A percentile compares a stretch with the other conserved stretches of the same genome.
Evolutionary conservation across 352 stramenopile genomes (phyloP).

Genomic region (Pythium volutum): DNA sequence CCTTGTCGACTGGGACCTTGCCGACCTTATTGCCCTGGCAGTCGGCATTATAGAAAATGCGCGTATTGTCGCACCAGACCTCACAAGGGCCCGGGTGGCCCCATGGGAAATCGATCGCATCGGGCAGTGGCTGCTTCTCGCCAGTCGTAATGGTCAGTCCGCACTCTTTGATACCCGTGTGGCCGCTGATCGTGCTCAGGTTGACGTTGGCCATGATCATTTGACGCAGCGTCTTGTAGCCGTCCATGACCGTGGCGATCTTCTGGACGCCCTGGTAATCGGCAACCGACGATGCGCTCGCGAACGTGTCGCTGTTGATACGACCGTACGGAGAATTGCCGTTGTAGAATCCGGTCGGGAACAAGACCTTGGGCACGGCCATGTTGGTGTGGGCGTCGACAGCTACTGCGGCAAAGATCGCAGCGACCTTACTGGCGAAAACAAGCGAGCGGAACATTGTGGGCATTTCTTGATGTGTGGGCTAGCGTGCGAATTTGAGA

Average conservation of each 20-base stretch:
- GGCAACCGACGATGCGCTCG: neutral
- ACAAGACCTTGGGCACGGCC: constrained; percentile 6
- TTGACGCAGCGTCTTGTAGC: constrained; percentile 1
- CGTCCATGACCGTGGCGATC: constrained; percentile 14
- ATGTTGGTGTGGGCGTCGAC: constrained; percentile 24
- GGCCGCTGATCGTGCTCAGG: constrained; percentile 3
- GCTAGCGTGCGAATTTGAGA: neutral
- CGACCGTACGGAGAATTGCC: constrained; percentile 17
- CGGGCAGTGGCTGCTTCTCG: constrained; percentile 2
- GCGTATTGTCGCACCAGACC: constrained; percentile 21
- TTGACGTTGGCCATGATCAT: constrained; percentile 10
- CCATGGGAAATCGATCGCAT: constrained; percentile 11
- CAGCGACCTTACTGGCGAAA: neutral
- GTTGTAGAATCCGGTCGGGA: constrained; percentile 20
- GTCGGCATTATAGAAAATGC: constrained; percentile 8
- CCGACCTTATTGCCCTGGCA: constrained; percentile 14
- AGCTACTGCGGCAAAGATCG: constrained; percentile 4
- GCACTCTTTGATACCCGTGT: constrained; percentile 15
- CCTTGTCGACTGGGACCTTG: constrained; percentile 13
- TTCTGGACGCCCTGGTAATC: constrained; percentile 16
- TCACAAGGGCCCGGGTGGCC: constrained; percentile 15
- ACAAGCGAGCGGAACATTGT: neutral
- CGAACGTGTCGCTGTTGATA: neutral
- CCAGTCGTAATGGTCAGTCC: constrained; percentile 2
- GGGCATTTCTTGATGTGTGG: too few species aligned